A percentile compares a stretch with the other conserved stretches of the same genome.
These are phyloP conservation scores for Rhododendron ovatum DNA, from an alignment of 148 eudicot species.

Conservation along the genomic window DNA sequence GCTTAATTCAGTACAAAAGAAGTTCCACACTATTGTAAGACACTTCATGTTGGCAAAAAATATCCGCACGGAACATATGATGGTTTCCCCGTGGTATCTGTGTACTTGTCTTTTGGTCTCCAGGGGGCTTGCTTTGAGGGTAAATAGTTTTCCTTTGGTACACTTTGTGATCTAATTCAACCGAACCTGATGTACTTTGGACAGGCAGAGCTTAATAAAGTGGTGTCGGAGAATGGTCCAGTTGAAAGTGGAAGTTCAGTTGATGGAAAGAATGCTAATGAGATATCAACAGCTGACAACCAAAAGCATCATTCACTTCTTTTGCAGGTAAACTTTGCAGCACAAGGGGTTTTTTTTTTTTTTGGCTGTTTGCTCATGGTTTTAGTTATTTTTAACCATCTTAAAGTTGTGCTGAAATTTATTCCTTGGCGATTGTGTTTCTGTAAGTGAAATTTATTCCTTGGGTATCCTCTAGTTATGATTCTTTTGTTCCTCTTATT, in stretches of 20 bases:
- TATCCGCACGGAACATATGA: background rate
- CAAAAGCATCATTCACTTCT: slow-evolving; percentile 85
- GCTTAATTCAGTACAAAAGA: background rate
- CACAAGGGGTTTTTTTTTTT: background rate
- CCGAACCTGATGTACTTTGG: slow-evolving; percentile 5
- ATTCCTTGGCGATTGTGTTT: background rate
- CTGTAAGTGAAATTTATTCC: background rate
- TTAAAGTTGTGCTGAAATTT: background rate
- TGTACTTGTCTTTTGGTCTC: background rate
- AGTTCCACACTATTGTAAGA: background rate
- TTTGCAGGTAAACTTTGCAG: slow-evolving; percentile 50
- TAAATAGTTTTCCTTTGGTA: slow-evolving; percentile 1
- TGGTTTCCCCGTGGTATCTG: background rate
- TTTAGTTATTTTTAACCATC: background rate
- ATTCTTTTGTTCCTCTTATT: slow-evolving; percentile 7
- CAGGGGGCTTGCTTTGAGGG: background rate
- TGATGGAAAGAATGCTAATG: slow-evolving; percentile 30
- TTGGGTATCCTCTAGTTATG: background rate
- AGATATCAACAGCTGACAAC: slow-evolving; percentile 25
- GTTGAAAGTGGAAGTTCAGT: slow-evolving; percentile 33
- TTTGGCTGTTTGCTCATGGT: background rate
- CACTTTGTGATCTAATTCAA: slow-evolving; percentile 1
- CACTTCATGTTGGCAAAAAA: background rate
- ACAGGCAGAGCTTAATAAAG: slow-evolving; percentile 83
- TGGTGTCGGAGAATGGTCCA: slow-evolving; percentile 37